phyloP scores from a whole-genome alignment of 2,329 filamentous ascomycete genomes.

The Sordariomycetes sp. region DNA sequence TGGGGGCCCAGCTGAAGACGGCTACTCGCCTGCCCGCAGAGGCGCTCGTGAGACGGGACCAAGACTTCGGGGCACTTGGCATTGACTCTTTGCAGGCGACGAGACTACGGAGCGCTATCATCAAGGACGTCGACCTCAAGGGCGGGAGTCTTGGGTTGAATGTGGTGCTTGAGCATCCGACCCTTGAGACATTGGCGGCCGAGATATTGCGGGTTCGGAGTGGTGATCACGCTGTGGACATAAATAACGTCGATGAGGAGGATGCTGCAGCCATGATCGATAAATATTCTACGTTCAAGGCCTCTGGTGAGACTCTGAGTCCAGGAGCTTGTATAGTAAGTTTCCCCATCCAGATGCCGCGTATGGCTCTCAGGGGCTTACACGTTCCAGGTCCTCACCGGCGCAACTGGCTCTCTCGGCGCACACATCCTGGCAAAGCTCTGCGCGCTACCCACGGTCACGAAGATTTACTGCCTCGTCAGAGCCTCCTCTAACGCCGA shows the following conservation, averaged over 20 bases:
- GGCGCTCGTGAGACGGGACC: neutral
- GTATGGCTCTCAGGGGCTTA: no score
- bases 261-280: neutral
- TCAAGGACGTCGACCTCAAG: neutral
- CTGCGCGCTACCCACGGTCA: conserved; percentile 31
- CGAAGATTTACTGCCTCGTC: conserved; percentile 40
- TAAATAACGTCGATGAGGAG: neutral
- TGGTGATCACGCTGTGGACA: neutral
- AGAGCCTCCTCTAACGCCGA: conserved; percentile 25
- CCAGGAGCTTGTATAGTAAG: neutral
- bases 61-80: neutral
- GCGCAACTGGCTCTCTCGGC: conserved; percentile 50
- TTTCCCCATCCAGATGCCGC: neutral
- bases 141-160: neutral
- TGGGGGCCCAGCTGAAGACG: neutral
- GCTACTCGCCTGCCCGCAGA: neutral
- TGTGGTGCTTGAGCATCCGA: neutral
- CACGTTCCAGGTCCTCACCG: conserved; percentile 36
- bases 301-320: neutral
- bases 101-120: neutral
- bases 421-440: conserved; percentile 47
- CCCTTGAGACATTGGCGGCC: neutral
- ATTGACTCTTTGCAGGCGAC: neutral
- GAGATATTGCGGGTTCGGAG: neutral
- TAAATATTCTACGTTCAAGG: neutral